phyloP scores from a whole-genome alignment of 768 basidiomycete genomes.

The Trametes elegans region DNA sequence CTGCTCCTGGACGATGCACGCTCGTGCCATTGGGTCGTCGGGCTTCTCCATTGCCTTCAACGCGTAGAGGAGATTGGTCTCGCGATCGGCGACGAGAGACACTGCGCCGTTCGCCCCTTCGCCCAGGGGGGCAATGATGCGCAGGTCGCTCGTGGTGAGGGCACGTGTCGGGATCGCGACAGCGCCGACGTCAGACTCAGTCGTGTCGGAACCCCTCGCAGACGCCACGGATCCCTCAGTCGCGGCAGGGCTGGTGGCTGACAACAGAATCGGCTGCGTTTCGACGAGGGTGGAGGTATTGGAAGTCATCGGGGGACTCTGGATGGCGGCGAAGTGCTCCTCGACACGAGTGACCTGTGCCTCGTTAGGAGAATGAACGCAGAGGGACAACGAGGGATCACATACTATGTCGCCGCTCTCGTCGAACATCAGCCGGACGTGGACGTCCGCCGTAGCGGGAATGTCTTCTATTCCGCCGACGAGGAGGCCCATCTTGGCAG shows the following conservation, averaged over 20 bases:
- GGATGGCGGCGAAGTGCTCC: too few species aligned
- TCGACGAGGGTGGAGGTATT: too few species aligned
- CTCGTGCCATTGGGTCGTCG: not conserved
- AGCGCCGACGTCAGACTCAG: not conserved
- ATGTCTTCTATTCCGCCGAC: not conserved
- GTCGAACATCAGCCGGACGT: not conserved
- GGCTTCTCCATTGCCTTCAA: constrained; percentile 23
- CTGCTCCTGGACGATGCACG: constrained; percentile 14
- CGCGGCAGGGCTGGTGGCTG: too few species aligned
- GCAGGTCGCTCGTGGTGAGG: constrained; percentile 13
- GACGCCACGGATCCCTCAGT: too few species aligned
- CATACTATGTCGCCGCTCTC: not conserved
- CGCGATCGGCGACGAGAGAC: constrained; percentile 8
- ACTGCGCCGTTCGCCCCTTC: constrained; percentile 21
- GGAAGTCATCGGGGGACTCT: too few species aligned
- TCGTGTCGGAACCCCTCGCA: too few species aligned
- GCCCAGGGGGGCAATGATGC: constrained; percentile 11
- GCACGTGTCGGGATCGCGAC: not conserved
- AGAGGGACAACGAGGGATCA: not conserved
- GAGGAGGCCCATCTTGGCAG: not conserved
- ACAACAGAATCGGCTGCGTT: too few species aligned
- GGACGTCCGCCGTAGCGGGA: not conserved
- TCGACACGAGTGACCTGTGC: too few species aligned
- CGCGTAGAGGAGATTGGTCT: constrained; percentile 15
- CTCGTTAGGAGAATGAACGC: too few species aligned